These are phyloP conservation scores for Mycena haematopus DNA, from an alignment of 768 basidiomycete species.

Conservation along the genomic window DNA sequence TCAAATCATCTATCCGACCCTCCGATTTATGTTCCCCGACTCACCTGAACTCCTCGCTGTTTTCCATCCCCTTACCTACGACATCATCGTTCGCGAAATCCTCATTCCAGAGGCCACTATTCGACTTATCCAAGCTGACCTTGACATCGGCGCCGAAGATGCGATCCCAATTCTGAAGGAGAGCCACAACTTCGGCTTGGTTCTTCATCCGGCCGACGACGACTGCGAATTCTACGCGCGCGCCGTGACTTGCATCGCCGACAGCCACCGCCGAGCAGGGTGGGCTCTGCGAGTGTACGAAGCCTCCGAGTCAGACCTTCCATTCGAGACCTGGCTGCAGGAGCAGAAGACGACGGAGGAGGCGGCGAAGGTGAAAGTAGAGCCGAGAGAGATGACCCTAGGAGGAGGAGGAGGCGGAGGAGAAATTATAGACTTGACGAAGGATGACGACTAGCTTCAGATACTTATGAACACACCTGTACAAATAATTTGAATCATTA, in stretches of 20 bases:
- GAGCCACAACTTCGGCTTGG: neutral
- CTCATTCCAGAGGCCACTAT: constrained; percentile 6
- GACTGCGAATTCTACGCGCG: neutral
- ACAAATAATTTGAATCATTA: too few relatives aligned
- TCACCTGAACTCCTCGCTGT: neutral
- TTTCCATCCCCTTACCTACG: constrained; percentile 10
- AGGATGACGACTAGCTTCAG: too few relatives aligned
- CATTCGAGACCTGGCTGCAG: neutral
- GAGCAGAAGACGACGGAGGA: neutral
- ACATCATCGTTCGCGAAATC: neutral
- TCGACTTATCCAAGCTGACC: neutral
- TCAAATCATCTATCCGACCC: neutral
- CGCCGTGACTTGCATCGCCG: neutral
- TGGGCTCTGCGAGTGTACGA: neutral
- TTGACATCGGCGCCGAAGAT: neutral
- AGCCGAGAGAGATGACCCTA: too few relatives aligned
- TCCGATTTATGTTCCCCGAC: constrained; percentile 17
- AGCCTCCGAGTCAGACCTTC: neutral
- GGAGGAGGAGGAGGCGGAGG: too few relatives aligned
- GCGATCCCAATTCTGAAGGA: neutral
- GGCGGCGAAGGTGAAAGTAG: too few relatives aligned
- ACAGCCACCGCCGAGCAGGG: neutral
- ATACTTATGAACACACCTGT: too few relatives aligned
- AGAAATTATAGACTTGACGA: too few relatives aligned
- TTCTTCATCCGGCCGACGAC: neutral